A percentile compares a stretch with the other conserved stretches of the same genome.
phyloP scores from a whole-genome alignment of 2,329 filamentous ascomycete genomes.

The Arthroderma sp. region DNA sequence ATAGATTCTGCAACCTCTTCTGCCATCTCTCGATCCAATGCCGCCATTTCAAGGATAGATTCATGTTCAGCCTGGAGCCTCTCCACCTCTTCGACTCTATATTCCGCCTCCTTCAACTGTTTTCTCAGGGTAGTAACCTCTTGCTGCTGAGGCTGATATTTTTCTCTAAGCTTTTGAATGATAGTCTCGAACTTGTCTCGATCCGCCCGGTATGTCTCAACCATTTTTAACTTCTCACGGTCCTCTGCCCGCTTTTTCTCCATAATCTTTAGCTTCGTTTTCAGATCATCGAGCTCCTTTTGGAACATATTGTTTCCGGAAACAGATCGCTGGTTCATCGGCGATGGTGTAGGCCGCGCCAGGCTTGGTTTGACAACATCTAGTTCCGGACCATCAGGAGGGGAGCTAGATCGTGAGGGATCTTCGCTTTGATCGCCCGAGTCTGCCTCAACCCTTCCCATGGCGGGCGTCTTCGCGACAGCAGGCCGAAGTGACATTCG shows the following conservation, averaged over 20 bases:
- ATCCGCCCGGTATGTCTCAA: slow-evolving; percentile 60
- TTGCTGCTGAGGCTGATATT: slow-evolving; percentile 72
- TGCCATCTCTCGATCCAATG: slow-evolving; percentile 88
- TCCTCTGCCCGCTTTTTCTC: slow-evolving; percentile 82
- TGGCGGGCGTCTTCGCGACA: slow-evolving; percentile 17
- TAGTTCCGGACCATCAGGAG: slow-evolving; percentile 19
- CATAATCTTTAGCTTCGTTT: slow-evolving; percentile 73
- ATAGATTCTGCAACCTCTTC: slow-evolving; percentile 79
- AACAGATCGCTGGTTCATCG: slow-evolving; percentile 30
- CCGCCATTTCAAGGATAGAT: slow-evolving; percentile 69
- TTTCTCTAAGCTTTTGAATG: slow-evolving; percentile 80
- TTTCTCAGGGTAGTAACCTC: slow-evolving; percentile 67
- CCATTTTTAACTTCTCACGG: slow-evolving; percentile 65
- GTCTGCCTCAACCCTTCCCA: slow-evolving; percentile 20
- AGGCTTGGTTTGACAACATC: slow-evolving; percentile 6
- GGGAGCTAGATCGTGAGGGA: slow-evolving; percentile 15
- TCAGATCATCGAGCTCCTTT: slow-evolving; percentile 72
- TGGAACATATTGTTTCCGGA: slow-evolving; percentile 39
- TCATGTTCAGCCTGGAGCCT: slow-evolving; percentile 73
- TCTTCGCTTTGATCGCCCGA: slow-evolving; percentile 21
- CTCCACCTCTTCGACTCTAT: slow-evolving; percentile 57
- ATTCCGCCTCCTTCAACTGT: slow-evolving; percentile 63
- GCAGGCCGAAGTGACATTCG: slow-evolving; percentile 25
- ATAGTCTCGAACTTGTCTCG: slow-evolving; percentile 54
- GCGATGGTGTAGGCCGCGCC: slow-evolving; percentile 1